Base-by-base conservation (phyloP, 2,329 filamentous ascomycete species). In the Calonectria ilicicola region DNA sequence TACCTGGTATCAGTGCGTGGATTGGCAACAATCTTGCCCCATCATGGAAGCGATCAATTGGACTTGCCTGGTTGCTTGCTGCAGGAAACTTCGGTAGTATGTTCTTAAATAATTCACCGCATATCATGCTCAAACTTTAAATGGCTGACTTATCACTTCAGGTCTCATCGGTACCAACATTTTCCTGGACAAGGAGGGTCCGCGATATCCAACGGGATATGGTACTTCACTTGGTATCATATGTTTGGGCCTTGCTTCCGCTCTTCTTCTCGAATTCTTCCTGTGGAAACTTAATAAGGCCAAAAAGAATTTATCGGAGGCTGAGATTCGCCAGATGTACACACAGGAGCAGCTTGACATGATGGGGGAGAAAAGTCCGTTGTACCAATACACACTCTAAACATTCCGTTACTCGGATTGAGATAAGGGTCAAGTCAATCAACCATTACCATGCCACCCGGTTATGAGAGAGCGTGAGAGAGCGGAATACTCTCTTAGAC, bases 141-240 rank as follows among this genome's bases (percentile, higher is more conserved):
- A n/a, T n/a, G n/a, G n/a, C n/a, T n/a, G n/a, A n/a, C n/a, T n/a
- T n/a, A n/a, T 5, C 35, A 14, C 32, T 6, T 6, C 15, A 75
- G 74, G 72, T 32, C 64, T 83, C 29, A 76, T 85, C n/a, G 82
- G 82, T 49, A 81, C 78, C 19, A 85, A 85, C 72, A 83, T 86
- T 65, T 86, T 84, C 69, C 72, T 84, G 8, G 76, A 78, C 9
- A 77, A 70, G n/a, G 77, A 84, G 63, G 80, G 76, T 1, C 84
- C 85, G 1, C 72, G 60, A 17, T 86, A 85, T 72, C 79, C 76
- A 1, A 82, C 83, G 0, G 85, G 84, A 1, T 86, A 84, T 60
- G 81, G 83, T 0, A 78, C 82, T 2, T 79, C 82, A 8, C 76
- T 85, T 5, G 82, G 80, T 1, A 74, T 82, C 3, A 69, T 74